A percentile compares a stretch with the other conserved stretches of the same genome.
Conservation (phyloP, 352 stramenopile genomes). For the Phytophthora cajani region DNA sequence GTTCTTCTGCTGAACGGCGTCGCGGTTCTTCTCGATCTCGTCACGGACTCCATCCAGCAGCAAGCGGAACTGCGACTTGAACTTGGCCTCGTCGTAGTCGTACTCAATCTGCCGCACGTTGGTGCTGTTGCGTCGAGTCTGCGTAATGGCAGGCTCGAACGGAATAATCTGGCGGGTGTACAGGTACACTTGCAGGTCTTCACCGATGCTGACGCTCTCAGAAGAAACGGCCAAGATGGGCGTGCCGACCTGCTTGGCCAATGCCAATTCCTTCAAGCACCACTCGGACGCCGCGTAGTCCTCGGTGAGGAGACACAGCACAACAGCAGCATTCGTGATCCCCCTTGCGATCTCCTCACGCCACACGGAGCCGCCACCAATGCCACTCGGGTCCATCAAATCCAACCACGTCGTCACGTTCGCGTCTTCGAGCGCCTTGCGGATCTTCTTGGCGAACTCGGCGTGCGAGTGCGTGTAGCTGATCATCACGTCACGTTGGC, state of each 20-base stretch:
- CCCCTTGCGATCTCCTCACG: slow-evolving; percentile 82
- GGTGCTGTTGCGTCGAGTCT: slow-evolving; percentile 51
- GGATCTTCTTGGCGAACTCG: slow-evolving; percentile 84
- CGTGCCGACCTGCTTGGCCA: slow-evolving; percentile 83
- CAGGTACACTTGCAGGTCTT: slow-evolving; percentile 85
- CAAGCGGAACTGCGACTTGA: slow-evolving; percentile 75
- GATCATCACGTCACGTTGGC: slow-evolving; percentile 86
- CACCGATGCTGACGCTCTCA: slow-evolving; percentile 67
- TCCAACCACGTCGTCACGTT: slow-evolving; percentile 90
- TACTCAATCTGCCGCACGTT: slow-evolving; percentile 83
- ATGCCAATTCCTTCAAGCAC: slow-evolving; percentile 85
- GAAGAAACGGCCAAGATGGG: slow-evolving; percentile 80
- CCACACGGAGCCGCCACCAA: slow-evolving; percentile 83
- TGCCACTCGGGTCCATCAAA: slow-evolving; percentile 86
- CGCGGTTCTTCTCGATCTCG: slow-evolving; percentile 81
- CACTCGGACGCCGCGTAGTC: slow-evolving; percentile 83
- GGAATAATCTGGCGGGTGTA: slow-evolving; percentile 86
- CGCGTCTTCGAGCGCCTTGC: slow-evolving; percentile 67
- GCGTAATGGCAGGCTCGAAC: slow-evolving; percentile 74
- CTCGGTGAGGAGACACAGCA: slow-evolving; percentile 82
- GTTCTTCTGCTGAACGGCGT: slow-evolving; percentile 51
- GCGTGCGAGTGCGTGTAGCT: slow-evolving; percentile 88
- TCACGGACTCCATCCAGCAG: slow-evolving; percentile 83
- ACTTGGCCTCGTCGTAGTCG: slow-evolving; percentile 77
- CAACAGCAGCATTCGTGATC: slow-evolving; percentile 77